phyloP scores from a whole-genome alignment of 192 early-diverging fungal genomes.

The Linnemannia exigua region DNA sequence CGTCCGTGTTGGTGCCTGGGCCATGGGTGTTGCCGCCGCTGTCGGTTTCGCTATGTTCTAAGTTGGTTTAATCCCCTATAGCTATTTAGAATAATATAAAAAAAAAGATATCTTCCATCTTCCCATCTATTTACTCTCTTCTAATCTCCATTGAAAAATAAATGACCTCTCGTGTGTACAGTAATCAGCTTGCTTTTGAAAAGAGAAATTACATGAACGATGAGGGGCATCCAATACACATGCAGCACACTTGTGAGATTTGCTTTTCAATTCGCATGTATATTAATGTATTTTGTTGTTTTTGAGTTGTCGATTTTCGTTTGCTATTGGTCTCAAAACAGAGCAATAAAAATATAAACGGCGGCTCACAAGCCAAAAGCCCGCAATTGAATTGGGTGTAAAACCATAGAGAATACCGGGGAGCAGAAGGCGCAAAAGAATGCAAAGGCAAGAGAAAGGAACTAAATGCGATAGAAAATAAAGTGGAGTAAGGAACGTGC shows the following conservation, averaged over 20 bases:
- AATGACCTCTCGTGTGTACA: no score
- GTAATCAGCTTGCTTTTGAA: neutral
- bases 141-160: neutral
- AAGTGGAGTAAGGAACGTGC: neutral
- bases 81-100: neutral
- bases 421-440: neutral
- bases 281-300: neutral
- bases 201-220: neutral
- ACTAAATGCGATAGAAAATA: neutral
- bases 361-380: neutral
- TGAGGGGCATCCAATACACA: neutral
- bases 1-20: slow-evolving; percentile 39
- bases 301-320: neutral
- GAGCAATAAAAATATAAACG: neutral
- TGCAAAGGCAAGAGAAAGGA: neutral
- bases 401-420: neutral
- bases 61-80: neutral
- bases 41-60: slow-evolving; percentile 41
- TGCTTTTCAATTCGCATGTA: neutral
- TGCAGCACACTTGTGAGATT: neutral
- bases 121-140: neutral
- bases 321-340: neutral
- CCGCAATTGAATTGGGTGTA: neutral
- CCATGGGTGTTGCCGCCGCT: slow-evolving; percentile 37
- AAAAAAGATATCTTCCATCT: neutral